Percentiles rank a stretch among this genome's conserved stretches.
These are phyloP conservation scores for Pythium rishiriense DNA, from an alignment of 352 stramenopile genomes.

Conservation along the genomic window DNA sequence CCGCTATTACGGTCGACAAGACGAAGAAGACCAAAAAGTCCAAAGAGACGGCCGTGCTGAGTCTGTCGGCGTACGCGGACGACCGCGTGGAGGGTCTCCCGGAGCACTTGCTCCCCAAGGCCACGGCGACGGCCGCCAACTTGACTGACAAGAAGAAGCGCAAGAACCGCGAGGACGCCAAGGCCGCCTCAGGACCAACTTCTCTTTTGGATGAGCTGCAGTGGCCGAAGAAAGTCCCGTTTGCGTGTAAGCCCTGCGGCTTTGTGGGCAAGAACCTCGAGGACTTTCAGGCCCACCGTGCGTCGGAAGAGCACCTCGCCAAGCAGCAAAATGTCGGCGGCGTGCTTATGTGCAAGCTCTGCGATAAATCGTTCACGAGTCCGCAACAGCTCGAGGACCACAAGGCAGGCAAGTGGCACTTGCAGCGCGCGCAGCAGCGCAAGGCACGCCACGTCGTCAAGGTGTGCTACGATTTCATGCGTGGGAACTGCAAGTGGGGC, in stretches of 20 bases:
- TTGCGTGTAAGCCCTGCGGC: conserved; percentile 77
- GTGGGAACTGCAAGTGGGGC: conserved; percentile 62
- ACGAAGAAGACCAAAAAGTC: conserved; percentile 13
- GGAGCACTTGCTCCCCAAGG: conserved; percentile 50
- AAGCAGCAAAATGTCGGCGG: conserved; percentile 34
- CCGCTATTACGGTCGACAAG: conserved; percentile 4
- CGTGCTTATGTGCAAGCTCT: conserved; percentile 55
- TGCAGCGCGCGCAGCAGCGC: conserved; percentile 66
- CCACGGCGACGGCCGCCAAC: conserved; percentile 19
- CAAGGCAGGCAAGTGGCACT: conserved; percentile 81
- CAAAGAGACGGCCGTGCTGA: conserved; percentile 43
- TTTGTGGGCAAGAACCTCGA: conserved; percentile 77
- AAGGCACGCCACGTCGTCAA: conserved; percentile 67
- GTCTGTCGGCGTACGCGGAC: conserved; percentile 61
- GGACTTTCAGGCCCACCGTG: conserved; percentile 58
- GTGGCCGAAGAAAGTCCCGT: conserved; percentile 76
- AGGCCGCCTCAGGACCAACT: conserved; percentile 27
- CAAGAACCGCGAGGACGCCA: conserved; percentile 30
- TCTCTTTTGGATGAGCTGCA: conserved; percentile 48
- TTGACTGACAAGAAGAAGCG: conserved; percentile 44
- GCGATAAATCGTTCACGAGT: conserved; percentile 83
- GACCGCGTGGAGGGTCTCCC: conserved; percentile 69
- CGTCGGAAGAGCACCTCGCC: conserved; percentile 48
- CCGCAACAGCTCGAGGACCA: conserved; percentile 71
- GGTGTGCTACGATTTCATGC: conserved; percentile 85